Evolutionary conservation across 257 asterid genomes (phyloP), one percentile per base, ranked within the genome.

Genomic region (Verbena officinalis): DNA sequence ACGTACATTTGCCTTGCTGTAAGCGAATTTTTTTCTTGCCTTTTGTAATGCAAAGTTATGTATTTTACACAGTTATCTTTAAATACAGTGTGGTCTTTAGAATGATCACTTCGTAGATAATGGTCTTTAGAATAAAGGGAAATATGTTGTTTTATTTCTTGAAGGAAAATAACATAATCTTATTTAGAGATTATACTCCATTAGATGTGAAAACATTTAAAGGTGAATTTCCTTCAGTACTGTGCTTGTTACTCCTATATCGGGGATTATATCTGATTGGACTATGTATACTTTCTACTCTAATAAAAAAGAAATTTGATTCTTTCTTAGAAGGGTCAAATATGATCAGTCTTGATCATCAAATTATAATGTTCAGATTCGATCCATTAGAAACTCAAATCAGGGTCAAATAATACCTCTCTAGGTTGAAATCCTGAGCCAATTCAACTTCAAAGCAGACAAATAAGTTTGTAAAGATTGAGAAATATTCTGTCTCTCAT

Each of bases 1-100:
- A 21, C 67, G 40, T 27, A 27, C 39, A 40, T 55, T 69, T 33
- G 51, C 46, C 54, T 62, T 62, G 55, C 7, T 70, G 66, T 61
- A 52, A 56, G 52, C 53, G 59, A 59, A 45, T 42, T 14, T 52
- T 16, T 17, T 36, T 71, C 60, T 53, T 49, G 42, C 72, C 67
- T 62, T 61, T 30, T 44, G 65, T 54, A 52, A 14, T 65, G 62
- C 36, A 48, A 55, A 60, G 59, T 39, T 39, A 13, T 52, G 20
- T 38, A 8, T 20, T 30, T 58, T 48, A 34, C 48, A 57, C 69
- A 44, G 39, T 61, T 51, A 71, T 52, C 60, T 52, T 23, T 27
- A 34, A 56, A 44, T 40, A 9, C 36, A 22, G 51, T 60, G 51
- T 60, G 52, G 33, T 38, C 15, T 61, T 55, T 50, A 23, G 20